phyloP scores from a whole-genome alignment of 768 basidiomycete genomes.

The Rhodotorula kratochvilovae region DNA sequence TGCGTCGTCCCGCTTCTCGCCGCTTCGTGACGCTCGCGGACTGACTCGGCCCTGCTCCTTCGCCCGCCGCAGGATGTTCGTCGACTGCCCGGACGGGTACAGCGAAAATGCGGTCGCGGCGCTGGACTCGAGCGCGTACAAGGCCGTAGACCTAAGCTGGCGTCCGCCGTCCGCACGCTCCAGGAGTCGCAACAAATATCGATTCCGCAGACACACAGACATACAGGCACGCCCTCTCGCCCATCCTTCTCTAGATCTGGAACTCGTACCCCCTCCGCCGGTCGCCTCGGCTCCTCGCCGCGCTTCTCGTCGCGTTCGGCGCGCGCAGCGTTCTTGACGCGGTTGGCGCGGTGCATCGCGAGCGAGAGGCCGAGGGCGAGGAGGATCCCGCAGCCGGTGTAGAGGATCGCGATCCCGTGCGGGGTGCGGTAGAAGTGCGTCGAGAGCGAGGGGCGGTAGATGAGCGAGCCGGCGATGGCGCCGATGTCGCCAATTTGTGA shows the following conservation, averaged over 20 bases:
- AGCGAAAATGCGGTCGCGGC: not conserved
- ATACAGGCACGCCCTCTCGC: too few species aligned
- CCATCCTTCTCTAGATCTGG: slow-evolving; percentile 6
- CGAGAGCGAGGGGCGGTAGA: slow-evolving; percentile 22
- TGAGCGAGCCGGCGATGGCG: slow-evolving; percentile 16
- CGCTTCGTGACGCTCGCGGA: not conserved
- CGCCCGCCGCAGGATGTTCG: slow-evolving; percentile 15
- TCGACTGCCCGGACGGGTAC: slow-evolving; percentile 24
- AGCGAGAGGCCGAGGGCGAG: slow-evolving; percentile 13
- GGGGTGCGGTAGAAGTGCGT: slow-evolving; percentile 30
- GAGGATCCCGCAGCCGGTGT: slow-evolving; percentile 22
- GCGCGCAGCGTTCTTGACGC: not conserved
- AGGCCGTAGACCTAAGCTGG: slow-evolving; percentile 10
- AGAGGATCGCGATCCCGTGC: slow-evolving; percentile 29
- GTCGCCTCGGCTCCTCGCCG: slow-evolving; percentile 9
- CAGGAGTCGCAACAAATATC: too few species aligned
- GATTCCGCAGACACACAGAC: too few species aligned
- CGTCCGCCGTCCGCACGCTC: too few species aligned
- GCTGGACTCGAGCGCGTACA: not conserved
- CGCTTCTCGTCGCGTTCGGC: not conserved
- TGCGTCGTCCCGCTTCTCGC: not conserved
- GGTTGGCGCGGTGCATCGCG: slow-evolving; percentile 12
- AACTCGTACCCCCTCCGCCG: slow-evolving; percentile 14
- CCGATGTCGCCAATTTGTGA: slow-evolving; percentile 30
- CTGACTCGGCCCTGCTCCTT: too few species aligned